Conservation (phyloP, 352 stramenopile species). For the Phytopythium aichiense region DNA sequence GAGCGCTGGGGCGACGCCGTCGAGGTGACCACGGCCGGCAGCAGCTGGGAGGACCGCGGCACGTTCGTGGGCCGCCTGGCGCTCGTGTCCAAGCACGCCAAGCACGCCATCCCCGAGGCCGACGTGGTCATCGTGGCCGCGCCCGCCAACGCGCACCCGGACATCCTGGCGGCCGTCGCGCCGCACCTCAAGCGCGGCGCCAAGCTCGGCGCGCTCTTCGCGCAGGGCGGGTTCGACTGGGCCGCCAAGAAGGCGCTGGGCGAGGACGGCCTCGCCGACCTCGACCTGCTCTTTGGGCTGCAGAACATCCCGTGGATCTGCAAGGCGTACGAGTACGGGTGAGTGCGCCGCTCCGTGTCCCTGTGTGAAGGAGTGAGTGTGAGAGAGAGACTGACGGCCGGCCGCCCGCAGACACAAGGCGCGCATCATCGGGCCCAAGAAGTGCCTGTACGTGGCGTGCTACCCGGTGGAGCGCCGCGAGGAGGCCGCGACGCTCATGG, state of each 20-base stretch:
- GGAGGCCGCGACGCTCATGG: slow-evolving; percentile 71
- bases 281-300: slow-evolving; percentile 86
- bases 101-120: slow-evolving; percentile 81
- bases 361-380: neutral
- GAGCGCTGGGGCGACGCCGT: slow-evolving; percentile 76
- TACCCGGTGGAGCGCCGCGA: slow-evolving; percentile 87
- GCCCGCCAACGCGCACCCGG: slow-evolving; percentile 84
- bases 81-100: slow-evolving; percentile 78
- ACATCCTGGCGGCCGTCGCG: slow-evolving; percentile 71
- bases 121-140: slow-evolving; percentile 90
- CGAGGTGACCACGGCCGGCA: slow-evolving; percentile 77
- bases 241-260: slow-evolving; percentile 87
- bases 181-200: slow-evolving; percentile 85
- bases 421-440: slow-evolving; percentile 90
- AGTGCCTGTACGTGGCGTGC: slow-evolving; percentile 87
- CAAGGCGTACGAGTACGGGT: slow-evolving; percentile 87
- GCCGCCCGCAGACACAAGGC: slow-evolving; percentile 60
- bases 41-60: slow-evolving; percentile 83
- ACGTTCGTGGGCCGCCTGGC: slow-evolving; percentile 65
- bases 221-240: slow-evolving; percentile 92
- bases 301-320: slow-evolving; percentile 95
- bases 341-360: neutral
- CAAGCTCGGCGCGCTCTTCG: slow-evolving; percentile 86
- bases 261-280: slow-evolving; percentile 40
- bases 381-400: no score